Conservation (phyloP, 306 rosid genomes). For the Citrullus colocynthis region DNA sequence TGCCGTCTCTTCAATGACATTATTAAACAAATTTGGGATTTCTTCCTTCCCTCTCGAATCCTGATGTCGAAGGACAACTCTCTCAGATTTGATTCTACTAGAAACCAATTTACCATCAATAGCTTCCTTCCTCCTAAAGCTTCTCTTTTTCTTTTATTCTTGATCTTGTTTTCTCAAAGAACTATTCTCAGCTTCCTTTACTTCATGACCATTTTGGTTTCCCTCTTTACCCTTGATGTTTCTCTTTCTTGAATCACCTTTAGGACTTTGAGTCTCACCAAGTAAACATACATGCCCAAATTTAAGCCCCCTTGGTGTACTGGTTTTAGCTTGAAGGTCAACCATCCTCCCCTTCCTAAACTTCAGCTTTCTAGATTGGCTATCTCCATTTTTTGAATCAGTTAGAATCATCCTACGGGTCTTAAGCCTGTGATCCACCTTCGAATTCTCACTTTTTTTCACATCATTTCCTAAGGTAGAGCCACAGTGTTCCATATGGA, state of each 20-base stretch:
- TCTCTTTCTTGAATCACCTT: constrained; percentile 14
- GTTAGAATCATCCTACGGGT: constrained; percentile 15
- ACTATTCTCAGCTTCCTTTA: constrained; percentile 22
- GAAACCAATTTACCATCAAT: constrained; percentile 19
- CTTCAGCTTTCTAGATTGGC: constrained; percentile 26
- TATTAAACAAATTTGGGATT: constrained; percentile 43
- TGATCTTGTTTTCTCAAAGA: constrained; percentile 14
- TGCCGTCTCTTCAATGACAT: constrained; percentile 92
- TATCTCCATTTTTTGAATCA: constrained; percentile 19
- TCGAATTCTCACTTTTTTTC: constrained; percentile 3
- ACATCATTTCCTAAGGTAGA: constrained; percentile 9
- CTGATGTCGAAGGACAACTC: constrained; percentile 58
- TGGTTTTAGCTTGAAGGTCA: constrained; percentile 45
- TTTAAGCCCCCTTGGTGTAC: constrained; percentile 47
- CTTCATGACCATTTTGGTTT: constrained; percentile 17
- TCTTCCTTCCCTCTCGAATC: constrained; percentile 35
- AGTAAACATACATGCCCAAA: constrained; percentile 37
- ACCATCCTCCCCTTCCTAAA: constrained; percentile 57
- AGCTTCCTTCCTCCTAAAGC: constrained; percentile 19
- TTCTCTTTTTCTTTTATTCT: constrained; percentile 29
- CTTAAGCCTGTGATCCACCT: constrained; percentile 26
- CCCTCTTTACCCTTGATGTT: constrained; percentile 17
- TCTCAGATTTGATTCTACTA: constrained; percentile 26
- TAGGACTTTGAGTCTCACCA: constrained; percentile 16
- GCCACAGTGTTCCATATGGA: constrained; percentile 20